Evolutionary conservation across 2,329 filamentous ascomycete species (phyloP).

Genomic region (Chrysosphaeria jannelii): DNA sequence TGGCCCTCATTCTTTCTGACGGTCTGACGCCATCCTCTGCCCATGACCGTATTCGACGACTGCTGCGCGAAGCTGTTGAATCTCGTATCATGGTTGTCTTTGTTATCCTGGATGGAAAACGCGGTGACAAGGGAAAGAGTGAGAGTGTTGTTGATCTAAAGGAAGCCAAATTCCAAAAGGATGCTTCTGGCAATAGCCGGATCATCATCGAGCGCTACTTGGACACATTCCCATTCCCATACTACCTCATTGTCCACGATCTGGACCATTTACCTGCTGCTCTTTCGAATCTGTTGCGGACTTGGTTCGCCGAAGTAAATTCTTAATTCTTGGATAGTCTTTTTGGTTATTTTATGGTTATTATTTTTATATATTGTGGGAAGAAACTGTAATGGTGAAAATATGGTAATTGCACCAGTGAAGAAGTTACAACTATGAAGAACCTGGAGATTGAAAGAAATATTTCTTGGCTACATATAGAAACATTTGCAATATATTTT

Average conservation of each 20-base stretch:
- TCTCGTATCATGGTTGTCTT: slow-evolving; percentile 96
- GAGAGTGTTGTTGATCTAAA: slow-evolving; percentile 66
- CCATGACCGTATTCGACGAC: slow-evolving; percentile 51
- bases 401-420: no score
- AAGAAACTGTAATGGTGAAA: no score
- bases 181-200: slow-evolving; percentile 26
- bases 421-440: no score
- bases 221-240: slow-evolving; percentile 87
- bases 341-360: neutral
- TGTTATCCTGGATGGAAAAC: slow-evolving; percentile 55
- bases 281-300: slow-evolving; percentile 61
- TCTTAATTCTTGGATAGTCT: slow-evolving; percentile 5
- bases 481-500: no score
- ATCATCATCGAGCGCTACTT: slow-evolving; percentile 74
- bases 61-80: slow-evolving; percentile 68
- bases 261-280: slow-evolving; percentile 74
- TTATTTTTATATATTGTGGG: neutral
- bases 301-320: slow-evolving; percentile 66
- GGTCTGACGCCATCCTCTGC: slow-evolving; percentile 60
- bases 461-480: no score
- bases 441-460: no score
- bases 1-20: slow-evolving; percentile 78
- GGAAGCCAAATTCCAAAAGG: slow-evolving; percentile 52
- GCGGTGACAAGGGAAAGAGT: slow-evolving; percentile 8
- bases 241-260: slow-evolving; percentile 84